Evolutionary conservation across 345 rosid genomes (phyloP), one percentile per base, ranked within the genome.

Genomic region (Fremontodendron californicum): DNA sequence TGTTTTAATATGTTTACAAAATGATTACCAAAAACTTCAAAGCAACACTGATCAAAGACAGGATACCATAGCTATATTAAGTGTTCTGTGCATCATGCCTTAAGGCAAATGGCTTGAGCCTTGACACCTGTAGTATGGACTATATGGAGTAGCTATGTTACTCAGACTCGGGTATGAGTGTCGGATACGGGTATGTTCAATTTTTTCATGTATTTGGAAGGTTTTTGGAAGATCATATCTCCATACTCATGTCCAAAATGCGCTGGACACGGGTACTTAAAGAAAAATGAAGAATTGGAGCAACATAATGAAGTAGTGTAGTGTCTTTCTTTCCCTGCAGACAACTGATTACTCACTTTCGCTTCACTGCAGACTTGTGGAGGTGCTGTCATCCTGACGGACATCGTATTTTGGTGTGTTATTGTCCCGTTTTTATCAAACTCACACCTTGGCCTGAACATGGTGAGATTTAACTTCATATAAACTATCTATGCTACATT

Each of bases 311-410:
- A n/a, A n/a, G n/a, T n/a, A n/a, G n/a, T n/a, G 2, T 21, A 13
- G 54, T n/a, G 27, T 54, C 29, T 52, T 73, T 35, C 21, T 64
- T 42, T 54, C n/a, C 25, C 31, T 73, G 45, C 51, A 49, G 63
- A 69, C 78, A 49, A 55, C 77, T 29, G 18, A 55, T 46, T 37
- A 19, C 8, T 77, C 25, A 0, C 9, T 48, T 79, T 16, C 0
- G 21, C 76, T 76, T 71, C 61, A 15, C 31, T 31, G 71, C 82
- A 95, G 98, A 84, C 94, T 77, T 82, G 90, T 79, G 96, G 88
- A 70, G 99, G 99, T 2, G 97, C 99, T 42, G 91, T 90, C 6
- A 81, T 95, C 81, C 75, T 90, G 0, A 92, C 99, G 7, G 98
- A 93, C 80, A 49, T 89, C 19, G 79, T 93, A 42, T 91, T 91